Evolutionary conservation across 148 eudicot genomes (phyloP), one percentile per base, ranked within the genome.

Genomic region (Persicaria tinctoria): DNA sequence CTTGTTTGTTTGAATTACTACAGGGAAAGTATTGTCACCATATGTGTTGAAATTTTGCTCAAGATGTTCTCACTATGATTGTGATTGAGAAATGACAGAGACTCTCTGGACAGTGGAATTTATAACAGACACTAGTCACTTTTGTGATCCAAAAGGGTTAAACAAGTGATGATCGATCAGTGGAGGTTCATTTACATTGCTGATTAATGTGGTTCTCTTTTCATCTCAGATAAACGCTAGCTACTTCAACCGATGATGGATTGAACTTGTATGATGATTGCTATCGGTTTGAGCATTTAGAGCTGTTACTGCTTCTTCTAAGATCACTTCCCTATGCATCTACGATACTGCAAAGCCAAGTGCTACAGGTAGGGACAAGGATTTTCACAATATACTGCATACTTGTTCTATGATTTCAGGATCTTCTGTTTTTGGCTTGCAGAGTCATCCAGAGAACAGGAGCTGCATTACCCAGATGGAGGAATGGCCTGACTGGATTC

Each of bases 391-490:
- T 66, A 12, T 66, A 13, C 70, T 66, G 70, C 70, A 66, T 41
- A 41, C 18, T 6, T 56, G 38, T 38, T 80, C 74, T 83, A 78
- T 82, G 80, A 85, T 92, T 87, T 87, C 97, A 95, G 99, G 99
- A 95, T 90, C 97, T 95, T 83, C 90, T 92, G 84, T 89, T 95
- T 92, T 86, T 95, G 90, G 97, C 99, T 86, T 95, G 99, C 90
- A 87, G 99, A 87, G 99, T 85, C 97, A 89, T 84, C 89, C 89
- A 47, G 96, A 90, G 78, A 95, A 95, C 78, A 86, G 99, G 78
- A 89, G 77, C 82, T 84, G 87, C 79, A 84, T 95, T 66, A 90
- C 88, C 73, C 83, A 84, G 55, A 95, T 95, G 99, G 99, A 90
- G 50, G 99, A 92, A 76, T 95, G 99, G 99, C 97, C 99, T 54